phyloP scores from a whole-genome alignment of 352 stramenopile genomes.

The Globisporangium splendens region DNA sequence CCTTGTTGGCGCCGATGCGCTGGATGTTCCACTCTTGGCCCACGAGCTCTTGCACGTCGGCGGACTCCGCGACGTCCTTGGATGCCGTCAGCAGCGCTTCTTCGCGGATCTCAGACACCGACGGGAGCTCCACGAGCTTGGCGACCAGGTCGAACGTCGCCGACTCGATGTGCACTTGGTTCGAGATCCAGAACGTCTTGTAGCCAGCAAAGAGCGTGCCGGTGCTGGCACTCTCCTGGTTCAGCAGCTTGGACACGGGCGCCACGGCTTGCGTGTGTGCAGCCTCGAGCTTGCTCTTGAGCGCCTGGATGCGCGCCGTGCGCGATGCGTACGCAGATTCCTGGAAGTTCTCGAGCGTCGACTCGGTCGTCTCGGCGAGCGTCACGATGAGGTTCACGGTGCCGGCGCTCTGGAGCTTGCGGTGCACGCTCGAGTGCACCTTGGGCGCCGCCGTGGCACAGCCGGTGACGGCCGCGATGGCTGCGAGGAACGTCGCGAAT shows the following conservation, averaged over 20 bases:
- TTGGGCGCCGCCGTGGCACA: neutral
- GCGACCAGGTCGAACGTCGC: conserved; percentile 18
- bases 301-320: conserved; percentile 7
- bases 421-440: conserved; percentile 15
- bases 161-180: conserved; percentile 13
- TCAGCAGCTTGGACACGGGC: neutral
- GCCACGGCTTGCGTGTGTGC: neutral
- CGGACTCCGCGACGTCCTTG: neutral
- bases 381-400: conserved; percentile 31
- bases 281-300: neutral
- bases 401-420: conserved; percentile 16
- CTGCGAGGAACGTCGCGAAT: no score
- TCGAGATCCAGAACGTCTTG: conserved; percentile 17
- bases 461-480: no score
- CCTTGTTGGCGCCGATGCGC: conserved; percentile 15
- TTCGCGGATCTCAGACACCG: conserved; percentile 14
- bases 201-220: neutral
- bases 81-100: conserved; percentile 6
- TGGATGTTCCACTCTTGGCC: neutral
- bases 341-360: conserved; percentile 12
- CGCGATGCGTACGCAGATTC: conserved; percentile 8
- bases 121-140: conserved; percentile 8
- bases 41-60: neutral
- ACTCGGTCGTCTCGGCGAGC: conserved; percentile 14
- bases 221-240: neutral